Base-by-base conservation (phyloP, 2,329 filamentous ascomycete genomes). In the Coccinonectria pachysandricola region DNA sequence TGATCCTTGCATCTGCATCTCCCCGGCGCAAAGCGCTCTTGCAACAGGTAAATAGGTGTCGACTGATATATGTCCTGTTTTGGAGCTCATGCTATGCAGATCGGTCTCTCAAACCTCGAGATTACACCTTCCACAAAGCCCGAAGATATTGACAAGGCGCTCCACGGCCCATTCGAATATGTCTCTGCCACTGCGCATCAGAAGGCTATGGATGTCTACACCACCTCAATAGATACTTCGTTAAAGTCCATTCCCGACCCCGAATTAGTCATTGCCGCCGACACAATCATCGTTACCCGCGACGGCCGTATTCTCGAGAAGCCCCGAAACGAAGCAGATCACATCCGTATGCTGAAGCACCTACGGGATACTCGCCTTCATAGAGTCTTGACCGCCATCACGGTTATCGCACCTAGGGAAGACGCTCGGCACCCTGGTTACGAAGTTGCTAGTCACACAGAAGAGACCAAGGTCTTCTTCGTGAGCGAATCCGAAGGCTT, bases 401-500 rank as follows among this genome's bases (percentile, higher is more conserved):
- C 77, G 31, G 77, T 75, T n/a, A 73, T 98, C 52, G 75, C 79
- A 27, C 91, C 91, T 12, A 60, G 88, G 34, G 78, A 79, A 28
- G 87, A 85, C 48, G 79, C 85, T 1, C 62, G 73, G 29, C 75
- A 84, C 49, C 91, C 91, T 0, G 91, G 91, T 0, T 98, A 98
- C 59, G 75, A 75, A 35, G 62, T 93, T 26, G 77, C 83, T 46
- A 76, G 71, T 21, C 72, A 81, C 46, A 83, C 91, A 5, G 88
- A 96, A 60, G 87, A 94, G 65, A 96, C 88, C 22, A 71, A 67
- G 35, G 91, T 98, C n/a, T 74, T 71, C 49, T 98, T 98, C 56
- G 84, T 86, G 49, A 57, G 65, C 32, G 71, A 69, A 42, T 43
- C 46, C 9, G 61, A 70, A 10, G 71, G 71, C 4, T 49, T 75